Conservation (phyloP, 176 grass and related monocot species). For the Avena insularis region DNA sequence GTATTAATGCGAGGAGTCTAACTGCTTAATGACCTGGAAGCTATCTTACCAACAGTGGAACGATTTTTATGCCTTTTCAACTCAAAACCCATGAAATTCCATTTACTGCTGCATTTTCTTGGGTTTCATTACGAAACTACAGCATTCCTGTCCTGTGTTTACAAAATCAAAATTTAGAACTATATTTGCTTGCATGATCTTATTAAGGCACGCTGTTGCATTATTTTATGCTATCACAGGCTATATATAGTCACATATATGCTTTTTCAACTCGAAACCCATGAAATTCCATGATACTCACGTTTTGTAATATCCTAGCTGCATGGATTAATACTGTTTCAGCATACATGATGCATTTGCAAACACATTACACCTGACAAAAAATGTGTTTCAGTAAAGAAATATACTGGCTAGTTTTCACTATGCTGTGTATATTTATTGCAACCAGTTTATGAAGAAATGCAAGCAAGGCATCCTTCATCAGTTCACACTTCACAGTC, state of each 20-base stretch:
- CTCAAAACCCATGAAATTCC: conserved; percentile 13
- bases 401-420: not conserved
- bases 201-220: not conserved
- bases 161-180: not conserved
- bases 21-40: not conserved
- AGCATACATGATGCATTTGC: not conserved
- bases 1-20: not conserved
- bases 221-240: conserved; percentile 1
- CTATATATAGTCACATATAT: too few relatives aligned
- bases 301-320: conserved; percentile 9
- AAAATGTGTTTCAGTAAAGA: not conserved
- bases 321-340: conserved; percentile 21
- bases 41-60: not conserved
- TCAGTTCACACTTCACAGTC: conserved; percentile 1
- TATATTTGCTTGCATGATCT: not conserved
- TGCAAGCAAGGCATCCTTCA: not conserved
- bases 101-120: not conserved
- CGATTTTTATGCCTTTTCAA: conserved; percentile 10
- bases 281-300: not conserved
- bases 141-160: not conserved
- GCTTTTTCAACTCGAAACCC: too few relatives aligned
- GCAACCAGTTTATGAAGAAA: conserved; percentile 1
- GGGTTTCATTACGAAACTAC: not conserved
- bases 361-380: not conserved
- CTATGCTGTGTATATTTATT: not conserved